phyloP scores from a whole-genome alignment of 345 rosid genomes.

The Barbarea vulgaris region DNA sequence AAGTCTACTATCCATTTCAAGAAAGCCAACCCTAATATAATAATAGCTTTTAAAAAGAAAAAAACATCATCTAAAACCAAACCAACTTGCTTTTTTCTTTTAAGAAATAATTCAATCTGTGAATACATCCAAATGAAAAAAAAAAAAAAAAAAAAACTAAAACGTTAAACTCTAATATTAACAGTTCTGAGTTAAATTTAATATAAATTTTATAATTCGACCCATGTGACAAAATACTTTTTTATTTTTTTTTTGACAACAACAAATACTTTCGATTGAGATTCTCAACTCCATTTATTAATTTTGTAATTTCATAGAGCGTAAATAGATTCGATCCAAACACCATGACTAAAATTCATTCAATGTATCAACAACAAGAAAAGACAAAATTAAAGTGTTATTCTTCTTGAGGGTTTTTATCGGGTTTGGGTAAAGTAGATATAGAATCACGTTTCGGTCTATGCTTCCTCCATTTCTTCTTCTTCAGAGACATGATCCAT shows the following conservation, averaged over 20 bases:
- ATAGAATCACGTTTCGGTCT: constrained; percentile 73
- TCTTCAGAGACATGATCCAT: constrained; percentile 71
- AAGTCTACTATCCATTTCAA: too few species aligned
- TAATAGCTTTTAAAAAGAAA: too few species aligned
- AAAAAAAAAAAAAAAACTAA: too few species aligned
- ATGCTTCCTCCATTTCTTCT: constrained; percentile 83
- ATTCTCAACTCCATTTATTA: not conserved
- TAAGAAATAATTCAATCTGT: too few species aligned
- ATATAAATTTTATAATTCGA: not conserved
- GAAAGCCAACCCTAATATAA: too few species aligned
- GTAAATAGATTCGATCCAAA: not conserved
- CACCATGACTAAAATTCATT: not conserved
- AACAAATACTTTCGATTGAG: not conserved
- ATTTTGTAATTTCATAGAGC: not conserved
- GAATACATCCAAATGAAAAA: too few species aligned
- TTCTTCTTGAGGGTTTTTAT: constrained; percentile 25
- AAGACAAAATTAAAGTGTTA: constrained; percentile 13
- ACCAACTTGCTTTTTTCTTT: too few species aligned
- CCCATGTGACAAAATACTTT: too few species aligned
- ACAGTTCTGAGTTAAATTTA: not conserved
- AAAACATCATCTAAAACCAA: too few species aligned
- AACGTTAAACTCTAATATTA: not conserved
- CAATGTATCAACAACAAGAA: not conserved
- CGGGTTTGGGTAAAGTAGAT: constrained; percentile 61
- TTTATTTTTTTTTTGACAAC: too few species aligned